Evolutionary conservation across 2,329 filamentous ascomycete genomes (phyloP), one percentile per base, ranked within the genome.

Genomic region (Truncatella angustata): DNA sequence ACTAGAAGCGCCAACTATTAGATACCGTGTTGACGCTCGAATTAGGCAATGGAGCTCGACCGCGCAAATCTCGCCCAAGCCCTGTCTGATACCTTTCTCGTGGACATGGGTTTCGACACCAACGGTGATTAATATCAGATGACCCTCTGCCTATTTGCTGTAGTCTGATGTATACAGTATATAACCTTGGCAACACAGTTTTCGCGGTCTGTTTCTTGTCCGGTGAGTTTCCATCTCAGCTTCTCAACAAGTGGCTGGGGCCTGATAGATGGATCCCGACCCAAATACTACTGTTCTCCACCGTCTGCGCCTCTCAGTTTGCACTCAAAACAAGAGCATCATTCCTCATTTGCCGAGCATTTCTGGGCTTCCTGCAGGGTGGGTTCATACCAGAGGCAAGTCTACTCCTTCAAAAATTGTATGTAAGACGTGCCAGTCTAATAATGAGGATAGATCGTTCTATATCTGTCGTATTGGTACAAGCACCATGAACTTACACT

Each of bases 201-300:
- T 82, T 81, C 54, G 72, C 73, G 6, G 58, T 80, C 3, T 73
- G 72, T 0, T 83, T 83, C 56, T 63, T 84, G 1, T 70, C 73
- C 12, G 80, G 82, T 0, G 82, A 86, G 60, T 68, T 86, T 3
- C 83, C 82, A 0, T 84, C 81, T 0, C 82, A 85, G 59, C 70
- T 86, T 5, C 63, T 85, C 11, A 77, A 73, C 39, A 86, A 86
- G 62, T 77, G 75, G 65, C 61, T 66, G 2, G 63, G 63, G 5
- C 62, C 63, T 5, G 63, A 66, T 49, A 58, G 63, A 36, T 66
- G 62, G 55, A 64, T 65, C 23, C 63, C 63, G 16, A 55, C 50
- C 11, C 63, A 66, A 39, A 64, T 66, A 26, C 39, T 63, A 2
- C 51, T 66, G 5, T 65, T 64, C 46, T 65, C 62, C 1, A 51